Base-by-base conservation (phyloP, 805 yeast species). In the Cyberlindnera misumaiensis region DNA sequence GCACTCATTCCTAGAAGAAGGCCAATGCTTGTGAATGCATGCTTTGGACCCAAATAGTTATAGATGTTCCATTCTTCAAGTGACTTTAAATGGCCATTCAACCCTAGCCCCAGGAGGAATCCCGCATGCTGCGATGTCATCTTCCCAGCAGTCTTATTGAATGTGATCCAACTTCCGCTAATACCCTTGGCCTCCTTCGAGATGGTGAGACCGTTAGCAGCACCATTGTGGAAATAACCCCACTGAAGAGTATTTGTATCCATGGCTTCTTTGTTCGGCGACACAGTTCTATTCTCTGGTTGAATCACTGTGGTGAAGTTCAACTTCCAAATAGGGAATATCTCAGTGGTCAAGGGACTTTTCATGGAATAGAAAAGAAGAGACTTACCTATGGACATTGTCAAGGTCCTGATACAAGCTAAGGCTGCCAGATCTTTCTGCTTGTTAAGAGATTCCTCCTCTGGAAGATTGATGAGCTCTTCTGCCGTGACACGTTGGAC, bases 11-110 rank as follows among this genome's bases (percentile, higher is more conserved):
- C 99, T 13, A 93, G 61, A 27, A 93, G 63, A 32, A 93, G 65
- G 0, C 97, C 97, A 27, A 88, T 80, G 57, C 95, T 85, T 0
- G 95, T 85, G 30, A 73, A 73, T 4, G 82, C 75, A 51, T 85
- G 87, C 47, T 93, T 89, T 1, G 96, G 95, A 0, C 96, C 95
- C 38, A 93, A 63, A 48, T 87, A 88, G 53, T 90, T 89, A 58
- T 87, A 93, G 24, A 90, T 83, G 55, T 89, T 96, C 97, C 97
- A 93, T 58, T 93, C 96, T 52, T 90, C 97, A 18, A 93, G 62
- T 30, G 71, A 69, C 40, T 73, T 77, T 50, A 93, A 62, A 55
- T 89, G 96, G 0, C 97, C 97, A 60, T 86, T 86, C 24, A 93
- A 63, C 0, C 99, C 99, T 18, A 93, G 65, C 0, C 97, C 98